A percentile compares a stretch with the other conserved stretches of the same genome.
Evolutionary conservation across 805 yeast genomes (phyloP).

Genomic region (Candida incommunis): DNA sequence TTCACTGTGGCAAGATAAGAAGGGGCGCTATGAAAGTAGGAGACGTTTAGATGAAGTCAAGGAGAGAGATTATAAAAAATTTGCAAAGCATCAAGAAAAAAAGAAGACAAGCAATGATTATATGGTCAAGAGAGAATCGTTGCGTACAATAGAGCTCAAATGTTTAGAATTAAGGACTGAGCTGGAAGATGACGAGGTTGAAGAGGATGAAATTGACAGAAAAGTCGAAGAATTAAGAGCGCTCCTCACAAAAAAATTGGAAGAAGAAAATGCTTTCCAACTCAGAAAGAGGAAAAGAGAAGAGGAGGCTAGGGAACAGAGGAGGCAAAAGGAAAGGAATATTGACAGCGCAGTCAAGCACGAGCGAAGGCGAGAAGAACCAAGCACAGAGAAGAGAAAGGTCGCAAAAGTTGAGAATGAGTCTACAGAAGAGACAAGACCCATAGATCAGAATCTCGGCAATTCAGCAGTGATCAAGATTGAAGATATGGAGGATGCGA

Average conservation of each 20-base stretch:
- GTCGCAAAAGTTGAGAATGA: neutral
- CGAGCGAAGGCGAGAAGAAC: neutral
- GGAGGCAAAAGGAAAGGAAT: neutral
- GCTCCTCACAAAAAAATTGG: conserved; percentile 4
- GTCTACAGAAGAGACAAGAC: neutral
- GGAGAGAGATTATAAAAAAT: conserved; percentile 3
- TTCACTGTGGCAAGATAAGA: neutral
- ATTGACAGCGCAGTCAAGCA: neutral
- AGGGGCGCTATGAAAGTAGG: conserved; percentile 13
- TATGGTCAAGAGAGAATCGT: conserved; percentile 16
- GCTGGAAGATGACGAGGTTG: conserved; percentile 14
- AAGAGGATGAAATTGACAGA: conserved; percentile 11
- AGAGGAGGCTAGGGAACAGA: neutral
- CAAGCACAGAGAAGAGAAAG: neutral
- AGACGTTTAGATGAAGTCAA: conserved; percentile 6
- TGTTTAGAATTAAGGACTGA: conserved; percentile 15
- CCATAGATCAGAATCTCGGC: too few species aligned
- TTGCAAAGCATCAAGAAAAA: conserved; percentile 5
- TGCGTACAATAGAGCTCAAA: conserved; percentile 16
- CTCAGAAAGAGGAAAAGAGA: neutral
- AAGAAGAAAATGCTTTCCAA: neutral
- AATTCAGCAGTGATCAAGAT: too few species aligned
- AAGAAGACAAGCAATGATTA: conserved; percentile 5
- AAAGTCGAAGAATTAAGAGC: conserved; percentile 10
- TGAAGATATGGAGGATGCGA: too few species aligned